phyloP scores from a whole-genome alignment of 805 yeast species.

The Schizosaccharomyces cryophilus region DNA sequence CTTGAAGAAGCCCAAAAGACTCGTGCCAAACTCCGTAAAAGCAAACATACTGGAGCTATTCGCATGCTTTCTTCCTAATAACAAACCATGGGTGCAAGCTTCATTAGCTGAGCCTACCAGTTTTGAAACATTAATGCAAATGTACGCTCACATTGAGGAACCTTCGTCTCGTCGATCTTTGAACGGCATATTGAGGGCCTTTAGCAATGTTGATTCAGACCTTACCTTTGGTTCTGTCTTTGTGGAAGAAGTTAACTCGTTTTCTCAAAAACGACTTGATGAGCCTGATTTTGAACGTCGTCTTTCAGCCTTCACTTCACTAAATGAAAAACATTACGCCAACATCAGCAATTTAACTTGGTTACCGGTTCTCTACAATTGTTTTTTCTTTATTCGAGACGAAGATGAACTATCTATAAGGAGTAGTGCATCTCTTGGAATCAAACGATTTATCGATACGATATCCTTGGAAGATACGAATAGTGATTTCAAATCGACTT shows the following conservation, averaged over 20 bases:
- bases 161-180: background rate
- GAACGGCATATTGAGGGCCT: background rate
- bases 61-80: background rate
- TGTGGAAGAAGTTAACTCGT: slow-evolving; percentile 47
- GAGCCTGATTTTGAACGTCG: slow-evolving; percentile 63
- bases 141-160: background rate
- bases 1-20: background rate
- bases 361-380: slow-evolving; percentile 50
- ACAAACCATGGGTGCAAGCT: background rate
- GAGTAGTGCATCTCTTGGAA: slow-evolving; percentile 41
- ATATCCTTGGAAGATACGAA: background rate
- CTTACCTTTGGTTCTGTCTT: slow-evolving; percentile 21
- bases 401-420: slow-evolving; percentile 59
- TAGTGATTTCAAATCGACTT: background rate
- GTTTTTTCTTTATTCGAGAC: slow-evolving; percentile 49
- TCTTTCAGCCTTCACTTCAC: slow-evolving; percentile 35
- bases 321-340: slow-evolving; percentile 32
- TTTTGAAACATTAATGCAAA: background rate
- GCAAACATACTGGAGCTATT: background rate
- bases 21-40: background rate
- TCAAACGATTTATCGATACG: slow-evolving; percentile 38
- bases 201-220: background rate
- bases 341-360: slow-evolving; percentile 34
- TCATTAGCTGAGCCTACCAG: background rate
- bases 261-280: slow-evolving; percentile 31